Conservation (phyloP, 1,139 yeast species). For the Cylindricascospora bacillispora region DNA sequence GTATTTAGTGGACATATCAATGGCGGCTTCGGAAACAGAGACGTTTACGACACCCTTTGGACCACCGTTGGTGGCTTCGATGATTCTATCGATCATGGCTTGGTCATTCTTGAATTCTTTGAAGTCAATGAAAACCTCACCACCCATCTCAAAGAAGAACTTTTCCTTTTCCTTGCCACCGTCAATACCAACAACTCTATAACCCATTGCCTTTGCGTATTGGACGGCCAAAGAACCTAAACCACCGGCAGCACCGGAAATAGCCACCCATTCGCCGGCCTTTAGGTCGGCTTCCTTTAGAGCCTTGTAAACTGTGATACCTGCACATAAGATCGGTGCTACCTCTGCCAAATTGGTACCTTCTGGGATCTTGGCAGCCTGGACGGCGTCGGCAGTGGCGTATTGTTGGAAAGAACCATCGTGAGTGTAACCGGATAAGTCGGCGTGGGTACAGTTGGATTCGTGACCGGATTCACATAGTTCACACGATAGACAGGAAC, state of each 20-base stretch:
- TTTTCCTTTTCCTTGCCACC: slow-evolving; percentile 59
- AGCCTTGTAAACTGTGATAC: slow-evolving; percentile 71
- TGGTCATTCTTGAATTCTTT: slow-evolving; percentile 30
- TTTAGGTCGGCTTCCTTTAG: slow-evolving; percentile 50
- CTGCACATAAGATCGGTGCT: slow-evolving; percentile 70
- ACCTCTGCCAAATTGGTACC: slow-evolving; percentile 55
- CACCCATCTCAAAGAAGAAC: slow-evolving; percentile 47
- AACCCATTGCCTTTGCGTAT: slow-evolving; percentile 63
- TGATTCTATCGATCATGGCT: slow-evolving; percentile 37
- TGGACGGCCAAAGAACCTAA: slow-evolving; percentile 65
- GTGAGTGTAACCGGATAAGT: slow-evolving; percentile 64
- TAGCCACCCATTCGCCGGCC: slow-evolving; percentile 68
- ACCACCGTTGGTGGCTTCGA: slow-evolving; percentile 53
- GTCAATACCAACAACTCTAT: slow-evolving; percentile 61
- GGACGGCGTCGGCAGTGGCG: slow-evolving; percentile 69
- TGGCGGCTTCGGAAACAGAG: slow-evolving; percentile 57
- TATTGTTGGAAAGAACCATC: slow-evolving; percentile 75
- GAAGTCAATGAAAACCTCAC: slow-evolving; percentile 57
- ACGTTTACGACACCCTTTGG: slow-evolving; percentile 67
- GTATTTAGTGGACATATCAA: slow-evolving; percentile 48
- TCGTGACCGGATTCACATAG: slow-evolving; percentile 52
- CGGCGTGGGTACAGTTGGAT: slow-evolving; percentile 57
- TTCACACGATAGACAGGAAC: slow-evolving; percentile 61
- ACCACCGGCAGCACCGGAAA: slow-evolving; percentile 75
- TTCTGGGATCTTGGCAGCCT: slow-evolving; percentile 57